Percentiles rank a stretch among this genome's conserved stretches.
Conservation (phyloP, 2,329 filamentous ascomycete genomes). For the Falciphora oryzae region DNA sequence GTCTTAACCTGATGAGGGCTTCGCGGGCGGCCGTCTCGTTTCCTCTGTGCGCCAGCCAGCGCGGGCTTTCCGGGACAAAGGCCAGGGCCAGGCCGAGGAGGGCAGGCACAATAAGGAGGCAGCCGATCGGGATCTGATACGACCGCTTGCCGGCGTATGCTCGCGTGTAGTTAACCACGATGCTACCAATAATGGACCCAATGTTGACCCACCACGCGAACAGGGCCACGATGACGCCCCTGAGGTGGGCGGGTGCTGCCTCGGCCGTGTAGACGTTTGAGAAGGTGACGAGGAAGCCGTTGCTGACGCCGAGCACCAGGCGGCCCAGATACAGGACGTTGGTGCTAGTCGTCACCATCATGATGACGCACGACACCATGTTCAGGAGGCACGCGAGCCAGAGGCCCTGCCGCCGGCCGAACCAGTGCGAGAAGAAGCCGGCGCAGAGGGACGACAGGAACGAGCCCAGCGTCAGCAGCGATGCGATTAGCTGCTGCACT, state of each 20-base stretch:
- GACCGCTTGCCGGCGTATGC: slow-evolving; percentile 8
- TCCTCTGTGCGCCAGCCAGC: slow-evolving; percentile 17
- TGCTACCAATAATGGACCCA: slow-evolving; percentile 16
- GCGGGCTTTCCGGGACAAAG: slow-evolving; percentile 18
- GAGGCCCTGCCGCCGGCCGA: slow-evolving; percentile 39
- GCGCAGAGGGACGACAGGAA: slow-evolving; percentile 28
- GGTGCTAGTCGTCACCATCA: slow-evolving; percentile 44
- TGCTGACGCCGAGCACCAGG: slow-evolving; percentile 45
- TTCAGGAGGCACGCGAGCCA: slow-evolving; percentile 40
- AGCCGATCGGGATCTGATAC: slow-evolving; percentile 16
- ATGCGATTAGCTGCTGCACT: slow-evolving; percentile 30
- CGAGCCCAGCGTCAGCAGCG: slow-evolving; percentile 29
- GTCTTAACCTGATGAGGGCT: slow-evolving; percentile 16
- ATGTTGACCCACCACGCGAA: slow-evolving; percentile 18
- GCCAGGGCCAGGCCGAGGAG: slow-evolving; percentile 12
- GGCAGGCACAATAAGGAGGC: slow-evolving; percentile 16
- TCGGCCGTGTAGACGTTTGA: slow-evolving; percentile 20
- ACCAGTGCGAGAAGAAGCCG: slow-evolving; percentile 22
- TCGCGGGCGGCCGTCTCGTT: slow-evolving; percentile 16
- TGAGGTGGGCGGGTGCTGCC: slow-evolving; percentile 17
- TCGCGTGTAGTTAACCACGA: slow-evolving; percentile 18
- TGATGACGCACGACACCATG: slow-evolving; percentile 41
- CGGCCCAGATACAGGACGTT: slow-evolving; percentile 44
- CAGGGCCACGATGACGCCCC: slow-evolving; percentile 19
- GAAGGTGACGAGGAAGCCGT: slow-evolving; percentile 46